Base-by-base conservation (phyloP, 2,329 filamentous ascomycete genomes). In the Aspergillus sergii region DNA sequence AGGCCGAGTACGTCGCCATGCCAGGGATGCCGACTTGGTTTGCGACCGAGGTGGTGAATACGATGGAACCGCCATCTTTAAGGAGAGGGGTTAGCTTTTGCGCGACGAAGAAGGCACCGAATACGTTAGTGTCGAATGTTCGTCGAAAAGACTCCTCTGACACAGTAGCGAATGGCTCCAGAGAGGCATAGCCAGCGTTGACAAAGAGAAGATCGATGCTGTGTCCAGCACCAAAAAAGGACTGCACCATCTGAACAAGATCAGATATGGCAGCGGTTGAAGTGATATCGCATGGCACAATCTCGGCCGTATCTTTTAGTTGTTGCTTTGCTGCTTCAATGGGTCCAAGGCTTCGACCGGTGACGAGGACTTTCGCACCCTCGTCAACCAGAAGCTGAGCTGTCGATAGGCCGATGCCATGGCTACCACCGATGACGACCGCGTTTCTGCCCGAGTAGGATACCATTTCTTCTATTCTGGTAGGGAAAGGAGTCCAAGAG, bases 321-420 rank as follows among this genome's bases (percentile, higher is more conserved):
- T 59, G 58, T 2, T 43, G 34, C 23, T 60, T 56, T 8, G 60
- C 50, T 7, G 57, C 28, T 5, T 21, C 36, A 21, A 65, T 64
- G 34, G 64, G 58, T 2, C 21, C 26, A 21, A 51, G 45, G 28
- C 64, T 64, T n/a, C 64, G 64, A 34, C 62, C 62, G 10, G 64
- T 66, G 16, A 66, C 43, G 34, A 66, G 58, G 45, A 66, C 64
- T 45, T 62, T 26, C 26, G 59, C 48, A 19, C 57, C 62, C 1
- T 51, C n/a, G 16, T 58, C 14, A 4, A 58, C 19, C 19, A 66
- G 64, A 23, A 66, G 53, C 21, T 66, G 57, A 12, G 62, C 62
- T 1, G 64, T 64, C 32, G 62, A 50, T n/a, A 64, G 62, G 19
- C 64, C 62, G 23, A 66, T 66, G 8, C 64, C 64, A 43, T 66